Percentiles rank a stretch among this genome's conserved stretches.
phyloP scores from a whole-genome alignment of 1,284 basidiomycete species.

The Bjerkandera adusta region DNA sequence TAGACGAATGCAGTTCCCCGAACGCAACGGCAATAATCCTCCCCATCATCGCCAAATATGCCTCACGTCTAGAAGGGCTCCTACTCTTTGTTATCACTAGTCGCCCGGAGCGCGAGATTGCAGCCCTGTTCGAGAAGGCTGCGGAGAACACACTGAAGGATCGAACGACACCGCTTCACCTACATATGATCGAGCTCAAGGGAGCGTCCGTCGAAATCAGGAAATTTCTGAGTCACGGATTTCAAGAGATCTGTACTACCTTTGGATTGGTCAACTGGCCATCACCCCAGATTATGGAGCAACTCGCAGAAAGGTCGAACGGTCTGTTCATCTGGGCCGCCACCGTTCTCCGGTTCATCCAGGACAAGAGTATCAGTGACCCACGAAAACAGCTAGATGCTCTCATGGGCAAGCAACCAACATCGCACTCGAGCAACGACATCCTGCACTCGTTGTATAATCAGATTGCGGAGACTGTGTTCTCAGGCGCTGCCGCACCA shows the following conservation, averaged over 20 bases:
- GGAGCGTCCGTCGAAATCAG: background rate
- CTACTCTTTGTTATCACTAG: constrained; percentile 25
- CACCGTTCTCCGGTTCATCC: background rate
- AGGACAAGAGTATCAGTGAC: background rate
- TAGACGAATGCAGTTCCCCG: constrained; percentile 28
- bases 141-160: background rate
- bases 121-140: constrained; percentile 10
- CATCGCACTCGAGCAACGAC: background rate
- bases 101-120: constrained; percentile 23
- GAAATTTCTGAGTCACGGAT: background rate
- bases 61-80: background rate
- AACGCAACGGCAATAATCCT: constrained; percentile 18
- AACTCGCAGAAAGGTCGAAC: background rate
- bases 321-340: constrained; percentile 1
- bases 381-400: background rate
- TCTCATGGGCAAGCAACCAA: too few species aligned
- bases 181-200: background rate
- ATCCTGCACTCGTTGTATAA: background rate
- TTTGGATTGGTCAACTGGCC: background rate
- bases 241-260: background rate
- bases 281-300: background rate
- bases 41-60: constrained; percentile 7
- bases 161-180: background rate
- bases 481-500: background rate
- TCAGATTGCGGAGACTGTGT: background rate